A percentile compares a stretch with the other conserved stretches of the same genome.
These are phyloP conservation scores for Penicillium macrosclerotiorum DNA, from an alignment of 495 filamentous ascomycete species.

Conservation along the genomic window DNA sequence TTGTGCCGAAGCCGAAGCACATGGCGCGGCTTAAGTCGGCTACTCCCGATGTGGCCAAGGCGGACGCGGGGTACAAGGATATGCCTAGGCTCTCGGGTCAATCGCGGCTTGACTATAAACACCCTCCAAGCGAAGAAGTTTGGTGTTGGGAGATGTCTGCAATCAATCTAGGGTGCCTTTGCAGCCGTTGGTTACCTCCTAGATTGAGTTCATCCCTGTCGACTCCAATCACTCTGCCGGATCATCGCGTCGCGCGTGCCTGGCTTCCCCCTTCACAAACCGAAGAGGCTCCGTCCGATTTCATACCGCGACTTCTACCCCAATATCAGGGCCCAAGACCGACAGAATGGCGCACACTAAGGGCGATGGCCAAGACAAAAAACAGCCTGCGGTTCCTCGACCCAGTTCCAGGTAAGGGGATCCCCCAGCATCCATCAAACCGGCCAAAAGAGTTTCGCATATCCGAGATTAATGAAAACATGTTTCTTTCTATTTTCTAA, in stretches of 20 bases:
- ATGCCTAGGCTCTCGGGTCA: constrained; percentile 29
- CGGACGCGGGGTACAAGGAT: constrained; percentile 28
- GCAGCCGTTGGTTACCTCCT: constrained; percentile 6
- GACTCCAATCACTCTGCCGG: neutral
- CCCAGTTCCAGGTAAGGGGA: constrained; percentile 34
- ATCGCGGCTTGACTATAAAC: constrained; percentile 15
- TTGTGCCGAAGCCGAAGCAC: constrained; percentile 6
- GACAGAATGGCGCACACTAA: constrained; percentile 23
- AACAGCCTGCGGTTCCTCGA: constrained; percentile 27
- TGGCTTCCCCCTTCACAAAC: neutral
- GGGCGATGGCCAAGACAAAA: constrained; percentile 17
- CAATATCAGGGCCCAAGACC: constrained; percentile 1
- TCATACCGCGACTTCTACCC: constrained; percentile 9
- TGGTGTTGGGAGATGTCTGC: constrained; percentile 13
- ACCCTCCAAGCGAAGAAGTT: neutral
- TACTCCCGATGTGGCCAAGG: constrained; percentile 18
- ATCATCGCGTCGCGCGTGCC: neutral
- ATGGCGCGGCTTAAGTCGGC: constrained; percentile 19
- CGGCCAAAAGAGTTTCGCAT: too few species aligned
- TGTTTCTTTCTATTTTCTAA: constrained; percentile 8
- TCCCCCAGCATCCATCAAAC: neutral
- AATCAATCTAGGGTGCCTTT: constrained; percentile 1
- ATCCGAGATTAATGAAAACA: too few species aligned
- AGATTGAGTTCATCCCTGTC: neutral
- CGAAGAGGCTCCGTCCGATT: constrained; percentile 1